Conservation (phyloP, 352 stramenopile species). For the Blastocystis sp. region DNA sequence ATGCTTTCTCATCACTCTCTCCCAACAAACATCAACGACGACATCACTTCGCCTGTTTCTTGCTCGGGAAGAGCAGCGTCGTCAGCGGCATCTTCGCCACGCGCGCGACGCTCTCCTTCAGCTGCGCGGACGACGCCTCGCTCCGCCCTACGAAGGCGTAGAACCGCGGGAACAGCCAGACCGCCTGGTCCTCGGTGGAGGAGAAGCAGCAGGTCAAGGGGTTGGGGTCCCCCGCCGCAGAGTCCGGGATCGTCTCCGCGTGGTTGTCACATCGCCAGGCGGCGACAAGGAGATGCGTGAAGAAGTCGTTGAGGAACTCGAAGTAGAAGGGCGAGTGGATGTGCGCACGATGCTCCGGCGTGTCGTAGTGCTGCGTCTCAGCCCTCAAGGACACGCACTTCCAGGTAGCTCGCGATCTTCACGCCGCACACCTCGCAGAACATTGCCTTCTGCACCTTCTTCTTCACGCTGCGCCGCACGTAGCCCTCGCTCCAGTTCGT, state of each 20-base stretch:
- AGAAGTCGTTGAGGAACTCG: not conserved
- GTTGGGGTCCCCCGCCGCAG: not conserved
- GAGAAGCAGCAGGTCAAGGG: not conserved
- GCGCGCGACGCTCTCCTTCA: not conserved
- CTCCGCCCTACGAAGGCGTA: not conserved
- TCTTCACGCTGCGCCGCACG: not conserved
- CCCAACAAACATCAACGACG: not conserved
- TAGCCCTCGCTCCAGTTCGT: not conserved
- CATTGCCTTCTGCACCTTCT: not conserved
- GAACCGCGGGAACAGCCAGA: not conserved
- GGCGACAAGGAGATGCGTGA: not conserved
- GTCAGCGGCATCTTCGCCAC: not conserved
- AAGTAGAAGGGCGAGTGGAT: not conserved
- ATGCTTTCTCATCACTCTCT: not conserved
- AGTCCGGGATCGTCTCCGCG: not conserved
- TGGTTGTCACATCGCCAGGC: not conserved
- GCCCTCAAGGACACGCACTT: not conserved
- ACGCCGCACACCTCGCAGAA: not conserved
- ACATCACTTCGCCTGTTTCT: not conserved
- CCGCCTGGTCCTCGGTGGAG: not conserved
- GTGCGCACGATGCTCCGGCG: not conserved
- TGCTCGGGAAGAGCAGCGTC: not conserved
- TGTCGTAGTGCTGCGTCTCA: not conserved
- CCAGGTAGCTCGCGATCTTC: not conserved
- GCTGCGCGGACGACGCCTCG: not conserved